A percentile compares a stretch with the other conserved stretches of the same genome.
These are phyloP conservation scores for Danielia oregonensis DNA, from an alignment of 805 yeast species.

Conservation along the genomic window DNA sequence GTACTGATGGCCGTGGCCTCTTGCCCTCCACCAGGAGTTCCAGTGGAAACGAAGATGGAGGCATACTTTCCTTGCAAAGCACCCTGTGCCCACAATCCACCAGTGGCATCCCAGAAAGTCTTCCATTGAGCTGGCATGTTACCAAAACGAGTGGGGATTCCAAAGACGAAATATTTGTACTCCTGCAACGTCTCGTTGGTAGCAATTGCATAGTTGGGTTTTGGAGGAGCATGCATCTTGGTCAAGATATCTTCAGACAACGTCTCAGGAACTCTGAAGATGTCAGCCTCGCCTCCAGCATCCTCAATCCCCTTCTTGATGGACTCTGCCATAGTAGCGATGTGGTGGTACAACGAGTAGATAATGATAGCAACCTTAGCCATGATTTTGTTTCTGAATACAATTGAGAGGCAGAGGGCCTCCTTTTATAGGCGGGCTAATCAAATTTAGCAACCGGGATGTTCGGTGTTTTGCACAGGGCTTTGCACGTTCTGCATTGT, in stretches of 20 bases:
- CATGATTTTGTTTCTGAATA: conserved; percentile 10
- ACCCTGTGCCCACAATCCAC: conserved; percentile 17
- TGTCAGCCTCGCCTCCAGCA: conserved; percentile 50
- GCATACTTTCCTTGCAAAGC: conserved; percentile 18
- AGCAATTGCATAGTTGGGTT: conserved; percentile 17
- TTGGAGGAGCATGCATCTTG: conserved; percentile 18
- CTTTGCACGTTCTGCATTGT: no score
- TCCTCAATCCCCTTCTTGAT: conserved; percentile 65
- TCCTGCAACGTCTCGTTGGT: conserved; percentile 15
- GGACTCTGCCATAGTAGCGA: conserved; percentile 64
- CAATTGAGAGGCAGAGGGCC: neutral
- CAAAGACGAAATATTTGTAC: conserved; percentile 18
- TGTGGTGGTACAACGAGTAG: conserved; percentile 81
- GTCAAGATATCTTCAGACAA: conserved; percentile 17
- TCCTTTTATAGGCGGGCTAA: neutral
- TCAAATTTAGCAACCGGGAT: no score
- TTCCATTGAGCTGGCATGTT: conserved; percentile 20
- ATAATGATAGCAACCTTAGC: conserved; percentile 67
- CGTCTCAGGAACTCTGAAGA: conserved; percentile 18
- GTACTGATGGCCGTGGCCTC: conserved; percentile 18
- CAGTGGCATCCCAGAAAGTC: conserved; percentile 18
- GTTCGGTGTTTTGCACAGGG: no score
- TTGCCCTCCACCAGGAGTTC: conserved; percentile 17
- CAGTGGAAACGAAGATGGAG: conserved; percentile 14
- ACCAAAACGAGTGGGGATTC: conserved; percentile 18